Conservation (phyloP, 2,329 filamentous ascomycete species). For the Fusarium scirpi region DNA sequence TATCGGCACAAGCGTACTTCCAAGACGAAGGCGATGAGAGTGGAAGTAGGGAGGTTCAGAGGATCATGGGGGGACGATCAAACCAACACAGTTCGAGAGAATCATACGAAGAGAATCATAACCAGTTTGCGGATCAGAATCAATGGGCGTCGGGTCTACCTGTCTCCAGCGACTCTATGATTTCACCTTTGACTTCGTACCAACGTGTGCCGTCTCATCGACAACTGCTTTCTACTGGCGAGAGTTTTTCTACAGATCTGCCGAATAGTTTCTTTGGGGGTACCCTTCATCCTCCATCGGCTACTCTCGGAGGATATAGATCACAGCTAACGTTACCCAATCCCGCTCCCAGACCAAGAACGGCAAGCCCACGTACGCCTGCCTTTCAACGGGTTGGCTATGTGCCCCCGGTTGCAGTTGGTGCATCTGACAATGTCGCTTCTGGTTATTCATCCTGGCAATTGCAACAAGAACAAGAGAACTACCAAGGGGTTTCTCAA, state of each 20-base stretch:
- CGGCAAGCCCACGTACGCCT: background rate
- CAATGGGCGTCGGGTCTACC: constrained; percentile 35
- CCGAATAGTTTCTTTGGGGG: constrained; percentile 32
- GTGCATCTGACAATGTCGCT: constrained; percentile 11
- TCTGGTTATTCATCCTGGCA: constrained; percentile 29
- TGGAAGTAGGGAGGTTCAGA: background rate
- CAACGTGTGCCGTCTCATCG: constrained; percentile 2
- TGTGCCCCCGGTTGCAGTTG: constrained; percentile 29
- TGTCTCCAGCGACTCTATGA: constrained; percentile 31
- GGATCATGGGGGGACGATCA: background rate
- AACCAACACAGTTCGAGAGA: constrained; percentile 3
- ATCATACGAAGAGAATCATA: background rate
- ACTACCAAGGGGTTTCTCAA: constrained; percentile 12
- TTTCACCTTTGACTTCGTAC: constrained; percentile 7
- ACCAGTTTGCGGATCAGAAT: background rate
- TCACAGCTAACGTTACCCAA: constrained; percentile 41
- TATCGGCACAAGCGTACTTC: constrained; percentile 28
- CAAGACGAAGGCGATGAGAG: constrained; percentile 12
- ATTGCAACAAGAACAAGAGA: constrained; percentile 35
- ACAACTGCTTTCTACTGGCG: constrained; percentile 24
- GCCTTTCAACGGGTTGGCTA: constrained; percentile 10
- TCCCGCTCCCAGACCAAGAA: constrained; percentile 30
- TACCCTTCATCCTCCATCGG: constrained; percentile 30
- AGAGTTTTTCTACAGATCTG: constrained; percentile 25
- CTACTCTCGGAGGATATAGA: constrained; percentile 30